These are phyloP conservation scores for Stellera chamaejasme DNA, from an alignment of 345 rosid species.

Conservation along the genomic window DNA sequence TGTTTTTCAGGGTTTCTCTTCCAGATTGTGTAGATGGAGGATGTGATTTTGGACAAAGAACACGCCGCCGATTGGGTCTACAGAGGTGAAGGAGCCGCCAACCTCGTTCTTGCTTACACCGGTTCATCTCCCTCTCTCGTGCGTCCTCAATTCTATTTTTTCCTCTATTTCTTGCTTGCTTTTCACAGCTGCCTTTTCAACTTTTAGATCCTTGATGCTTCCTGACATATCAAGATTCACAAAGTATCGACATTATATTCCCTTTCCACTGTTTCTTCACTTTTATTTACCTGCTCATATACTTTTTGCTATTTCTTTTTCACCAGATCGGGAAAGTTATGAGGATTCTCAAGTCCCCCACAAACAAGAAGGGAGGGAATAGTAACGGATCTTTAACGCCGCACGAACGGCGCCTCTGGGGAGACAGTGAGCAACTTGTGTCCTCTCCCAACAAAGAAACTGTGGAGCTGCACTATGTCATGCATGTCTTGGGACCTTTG, in stretches of 20 bases:
- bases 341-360: slow-evolving; percentile 45
- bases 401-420: slow-evolving; percentile 43
- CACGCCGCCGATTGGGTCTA: slow-evolving; percentile 77
- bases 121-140: slow-evolving; percentile 66
- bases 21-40: slow-evolving; percentile 22
- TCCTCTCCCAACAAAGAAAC: slow-evolving; percentile 31
- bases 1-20: no score
- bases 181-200: background rate
- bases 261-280: no score
- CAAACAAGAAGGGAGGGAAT: slow-evolving; percentile 18
- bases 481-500: slow-evolving; percentile 50
- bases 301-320: no score
- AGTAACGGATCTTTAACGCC: slow-evolving; percentile 19
- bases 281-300: no score
- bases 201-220: no score
- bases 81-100: slow-evolving; percentile 88
- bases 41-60: slow-evolving; percentile 34
- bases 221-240: no score
- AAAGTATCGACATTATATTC: no score
- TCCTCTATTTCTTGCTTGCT: background rate
- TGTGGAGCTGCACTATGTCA: slow-evolving; percentile 37
- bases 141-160: slow-evolving; percentile 8
- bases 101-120: slow-evolving; percentile 66
- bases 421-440: slow-evolving; percentile 28
- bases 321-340: slow-evolving; percentile 58